Evolutionary conservation across 2,329 filamentous ascomycete genomes (phyloP).

Genomic region (Aspergillus ochraceoroseus): DNA sequence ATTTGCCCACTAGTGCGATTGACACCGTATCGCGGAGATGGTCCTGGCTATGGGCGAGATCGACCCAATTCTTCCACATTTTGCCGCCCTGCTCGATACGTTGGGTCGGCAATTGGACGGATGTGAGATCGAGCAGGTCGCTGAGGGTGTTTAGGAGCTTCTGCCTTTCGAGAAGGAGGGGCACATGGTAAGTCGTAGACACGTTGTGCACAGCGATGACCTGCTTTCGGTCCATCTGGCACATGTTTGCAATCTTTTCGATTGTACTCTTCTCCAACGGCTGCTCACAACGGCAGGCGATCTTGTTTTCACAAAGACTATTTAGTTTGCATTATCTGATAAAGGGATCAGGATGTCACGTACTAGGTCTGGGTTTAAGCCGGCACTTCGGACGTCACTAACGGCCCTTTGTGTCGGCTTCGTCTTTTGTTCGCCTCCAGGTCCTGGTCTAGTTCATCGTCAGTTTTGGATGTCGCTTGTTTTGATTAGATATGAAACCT

Average conservation of each 20-base stretch:
- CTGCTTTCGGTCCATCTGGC: constrained; percentile 78
- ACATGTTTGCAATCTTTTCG: constrained; percentile 82
- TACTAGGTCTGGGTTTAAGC: constrained; percentile 67
- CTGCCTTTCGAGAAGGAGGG: constrained; percentile 82
- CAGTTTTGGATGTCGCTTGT: neutral
- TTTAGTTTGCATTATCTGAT: no score
- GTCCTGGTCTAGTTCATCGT: neutral
- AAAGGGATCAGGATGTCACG: no score
- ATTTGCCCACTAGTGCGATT: constrained; percentile 91
- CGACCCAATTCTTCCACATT: constrained; percentile 77
- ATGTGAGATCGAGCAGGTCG: constrained; percentile 60
- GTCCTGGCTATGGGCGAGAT: constrained; percentile 62
- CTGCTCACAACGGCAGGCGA: constrained; percentile 85
- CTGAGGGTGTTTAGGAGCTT: constrained; percentile 65
- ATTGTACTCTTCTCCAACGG: constrained; percentile 69
- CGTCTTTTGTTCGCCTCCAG: constrained; percentile 74
- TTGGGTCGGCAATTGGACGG: constrained; percentile 48
- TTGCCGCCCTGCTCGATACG: constrained; percentile 58
- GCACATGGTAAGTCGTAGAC: constrained; percentile 87
- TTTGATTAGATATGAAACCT: no score
- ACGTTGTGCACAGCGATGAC: constrained; percentile 86
- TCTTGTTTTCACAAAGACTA: no score
- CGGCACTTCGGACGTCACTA: constrained; percentile 74
- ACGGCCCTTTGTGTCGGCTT: constrained; percentile 95
- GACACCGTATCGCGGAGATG: constrained; percentile 64